Evolutionary conservation across 2,329 filamentous ascomycete species (phyloP), one percentile per base, ranked within the genome.

Genomic region (Claviceps digitariae): DNA sequence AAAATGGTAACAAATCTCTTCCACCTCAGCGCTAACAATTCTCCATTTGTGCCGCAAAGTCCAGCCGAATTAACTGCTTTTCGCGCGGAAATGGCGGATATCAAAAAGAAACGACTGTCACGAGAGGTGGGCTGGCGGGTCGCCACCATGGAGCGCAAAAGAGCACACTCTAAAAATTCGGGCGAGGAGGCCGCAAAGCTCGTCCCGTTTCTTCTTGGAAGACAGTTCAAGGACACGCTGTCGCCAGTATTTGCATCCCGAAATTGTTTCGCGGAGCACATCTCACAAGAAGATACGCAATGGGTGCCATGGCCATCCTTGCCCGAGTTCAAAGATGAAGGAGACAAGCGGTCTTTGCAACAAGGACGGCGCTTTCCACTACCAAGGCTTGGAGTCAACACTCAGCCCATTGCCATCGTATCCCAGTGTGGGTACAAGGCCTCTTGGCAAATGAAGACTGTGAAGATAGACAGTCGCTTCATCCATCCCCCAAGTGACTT

Each of bases 41-140:
- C 70, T 0, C 68, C 69, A 1, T 68, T 66, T 48, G 55, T 70
- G 6, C 71, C 70, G 10, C 62, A 64, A 45, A 67, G 34, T 10
- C 64, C 68, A 3, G 59, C 61, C 2, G 65, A 71, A 31, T 60
- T 70, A 40, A 62, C 67, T 12, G 61, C 64, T 12, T 63, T 70
- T 50, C 66, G 60, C 27, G 61, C 62, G 4, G 57, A 59, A n/a
- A 48, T 64, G 1, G 62, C 64, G 5, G 65, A 69, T 50, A 55
- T 55, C 0, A 58, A 60, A 45, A 61, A 52, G 48, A 57, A 54
- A 23, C 60, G 57, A 55, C 56, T 68, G n/a, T 50, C 53, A n/a
- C 52, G 56, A 20, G 53, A 63, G 41, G 56, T 68, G 15, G 53
- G 57, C 45, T 57, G 57, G 40, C 57, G 59, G 7, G 45, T 63